These are phyloP conservation scores for Xylaria sp. DNA, from an alignment of 2,329 filamentous ascomycete species.

Conservation along the genomic window DNA sequence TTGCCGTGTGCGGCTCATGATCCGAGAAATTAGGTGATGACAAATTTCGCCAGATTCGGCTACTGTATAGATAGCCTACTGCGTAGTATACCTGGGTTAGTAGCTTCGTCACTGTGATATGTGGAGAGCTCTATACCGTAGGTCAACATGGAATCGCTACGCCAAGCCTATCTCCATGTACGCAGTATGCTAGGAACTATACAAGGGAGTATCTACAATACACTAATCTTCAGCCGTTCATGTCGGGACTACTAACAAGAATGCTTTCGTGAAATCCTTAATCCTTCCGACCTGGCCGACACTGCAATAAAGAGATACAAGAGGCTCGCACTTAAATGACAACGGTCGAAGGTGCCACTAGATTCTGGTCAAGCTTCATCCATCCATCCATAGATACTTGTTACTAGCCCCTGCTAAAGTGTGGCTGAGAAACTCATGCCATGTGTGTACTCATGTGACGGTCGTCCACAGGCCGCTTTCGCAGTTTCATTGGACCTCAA, in stretches of 20 bases:
- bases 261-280: conserved; percentile 27
- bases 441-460: conserved; percentile 42
- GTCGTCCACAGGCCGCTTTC: conserved; percentile 30
- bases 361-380: conserved; percentile 14
- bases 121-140: conserved; percentile 24
- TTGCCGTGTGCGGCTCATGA: conserved; percentile 36
- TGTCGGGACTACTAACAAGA: conserved; percentile 1
- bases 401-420: conserved; percentile 8
- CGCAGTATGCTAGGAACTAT: neutral
- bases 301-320: conserved; percentile 14
- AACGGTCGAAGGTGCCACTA: conserved; percentile 8
- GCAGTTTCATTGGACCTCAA: conserved; percentile 31
- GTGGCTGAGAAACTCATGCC: conserved; percentile 20
- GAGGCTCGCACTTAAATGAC: conserved; percentile 14
- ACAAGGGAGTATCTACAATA: neutral
- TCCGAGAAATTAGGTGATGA: conserved; percentile 36
- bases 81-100: too few species aligned
- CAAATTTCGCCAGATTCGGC: conserved; percentile 29
- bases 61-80: conserved; percentile 21
- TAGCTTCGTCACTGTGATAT: conserved; percentile 31
- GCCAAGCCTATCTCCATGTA: conserved; percentile 22
- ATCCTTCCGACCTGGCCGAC: conserved; percentile 28
- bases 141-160: neutral
- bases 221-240: conserved; percentile 24
- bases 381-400: conserved; percentile 30